phyloP scores from a whole-genome alignment of 2,329 filamentous ascomycete genomes.

The Aplosporella prunicola region DNA sequence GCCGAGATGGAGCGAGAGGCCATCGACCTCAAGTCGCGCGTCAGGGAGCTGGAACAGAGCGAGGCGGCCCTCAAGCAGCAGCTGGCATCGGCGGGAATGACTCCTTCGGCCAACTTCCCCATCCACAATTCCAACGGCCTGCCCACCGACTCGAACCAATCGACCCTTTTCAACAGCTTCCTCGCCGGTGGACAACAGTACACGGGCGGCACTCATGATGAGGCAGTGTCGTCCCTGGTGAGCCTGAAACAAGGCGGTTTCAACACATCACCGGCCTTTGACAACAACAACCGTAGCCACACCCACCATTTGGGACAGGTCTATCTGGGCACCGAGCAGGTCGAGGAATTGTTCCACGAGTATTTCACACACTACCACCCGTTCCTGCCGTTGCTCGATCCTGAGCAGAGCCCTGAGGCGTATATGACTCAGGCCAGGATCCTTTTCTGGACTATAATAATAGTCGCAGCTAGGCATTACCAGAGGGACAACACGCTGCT shows the following conservation, averaged over 20 bases:
- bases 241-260: conserved; percentile 9
- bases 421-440: conserved; percentile 71
- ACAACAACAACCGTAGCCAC: conserved; percentile 2
- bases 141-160: conserved; percentile 41
- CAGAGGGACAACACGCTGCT: conserved; percentile 54
- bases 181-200: conserved; percentile 11
- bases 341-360: conserved; percentile 55
- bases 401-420: conserved; percentile 52
- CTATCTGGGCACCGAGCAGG: conserved; percentile 24
- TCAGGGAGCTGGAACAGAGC: conserved; percentile 43
- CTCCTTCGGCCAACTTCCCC: conserved; percentile 6
- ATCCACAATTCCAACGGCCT: conserved; percentile 42
- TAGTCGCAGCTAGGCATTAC: conserved; percentile 65
- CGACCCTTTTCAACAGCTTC: conserved; percentile 9
- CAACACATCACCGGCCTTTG: neutral
- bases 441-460: conserved; percentile 76
- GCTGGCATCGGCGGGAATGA: conserved; percentile 18
- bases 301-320: conserved; percentile 9
- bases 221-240: conserved; percentile 10
- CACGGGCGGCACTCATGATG: conserved; percentile 14
- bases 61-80: conserved; percentile 52
- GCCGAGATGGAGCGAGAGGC: conserved; percentile 83
- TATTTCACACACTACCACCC: conserved; percentile 70
- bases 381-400: conserved; percentile 66
- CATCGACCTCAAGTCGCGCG: conserved; percentile 40